Percentiles rank a stretch among this genome's conserved stretches.
phyloP scores from a whole-genome alignment of 768 basidiomycete genomes.

The Russula sp. region DNA sequence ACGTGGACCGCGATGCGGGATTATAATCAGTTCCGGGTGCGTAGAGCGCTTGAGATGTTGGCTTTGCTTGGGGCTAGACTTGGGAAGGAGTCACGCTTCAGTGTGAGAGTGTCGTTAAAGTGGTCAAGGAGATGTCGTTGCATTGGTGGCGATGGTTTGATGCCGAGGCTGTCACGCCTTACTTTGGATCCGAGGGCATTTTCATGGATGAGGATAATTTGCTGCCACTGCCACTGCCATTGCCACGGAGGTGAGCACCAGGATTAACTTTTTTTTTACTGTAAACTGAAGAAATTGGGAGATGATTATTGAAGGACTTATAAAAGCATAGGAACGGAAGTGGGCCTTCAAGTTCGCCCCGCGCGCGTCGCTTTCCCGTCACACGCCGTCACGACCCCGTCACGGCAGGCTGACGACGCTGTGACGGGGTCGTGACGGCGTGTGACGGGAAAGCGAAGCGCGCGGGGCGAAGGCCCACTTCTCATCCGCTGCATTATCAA shows the following conservation, averaged over 20 bases:
- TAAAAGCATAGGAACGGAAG: too few relatives aligned
- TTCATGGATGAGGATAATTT: conserved; percentile 20
- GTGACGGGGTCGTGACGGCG: too few relatives aligned
- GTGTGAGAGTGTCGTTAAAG: conserved; percentile 1
- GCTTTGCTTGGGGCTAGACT: background rate
- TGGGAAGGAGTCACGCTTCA: background rate
- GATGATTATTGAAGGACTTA: too few relatives aligned
- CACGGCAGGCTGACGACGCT: too few relatives aligned
- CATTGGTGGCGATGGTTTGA: conserved; percentile 14
- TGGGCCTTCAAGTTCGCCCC: too few relatives aligned
- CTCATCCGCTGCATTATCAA: too few relatives aligned
- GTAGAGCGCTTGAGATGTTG: background rate
- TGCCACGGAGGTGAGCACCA: conserved; percentile 13
- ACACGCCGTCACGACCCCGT: too few relatives aligned
- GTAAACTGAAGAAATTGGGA: too few relatives aligned
- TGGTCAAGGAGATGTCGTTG: background rate
- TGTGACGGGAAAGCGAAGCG: too few relatives aligned
- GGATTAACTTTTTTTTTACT: background rate
- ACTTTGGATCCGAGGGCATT: conserved; percentile 10
- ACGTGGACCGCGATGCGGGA: conserved; percentile 13
- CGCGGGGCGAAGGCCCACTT: too few relatives aligned
- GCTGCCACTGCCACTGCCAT: too few relatives aligned
- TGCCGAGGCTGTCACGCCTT: conserved; percentile 17
- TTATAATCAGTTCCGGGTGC: conserved; percentile 16
- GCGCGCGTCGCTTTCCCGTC: too few relatives aligned